A percentile compares a stretch with the other conserved stretches of the same genome.
These are phyloP conservation scores for Gnomoniopsis sp. DNA, from an alignment of 2,329 filamentous ascomycete genomes.

Conservation along the genomic window DNA sequence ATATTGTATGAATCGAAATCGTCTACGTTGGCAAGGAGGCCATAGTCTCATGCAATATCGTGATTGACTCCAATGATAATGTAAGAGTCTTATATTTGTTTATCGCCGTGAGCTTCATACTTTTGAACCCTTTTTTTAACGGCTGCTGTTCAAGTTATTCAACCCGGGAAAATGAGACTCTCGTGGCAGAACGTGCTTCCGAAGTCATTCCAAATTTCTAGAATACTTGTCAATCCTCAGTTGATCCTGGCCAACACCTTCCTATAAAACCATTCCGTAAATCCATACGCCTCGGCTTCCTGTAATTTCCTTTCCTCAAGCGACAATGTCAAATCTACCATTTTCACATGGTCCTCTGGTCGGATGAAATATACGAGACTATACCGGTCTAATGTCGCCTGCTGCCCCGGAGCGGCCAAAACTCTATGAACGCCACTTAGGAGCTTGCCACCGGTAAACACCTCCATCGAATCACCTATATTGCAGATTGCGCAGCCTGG, in stretches of 20 bases:
- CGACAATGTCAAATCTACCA: not conserved
- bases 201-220: not conserved
- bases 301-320: not conserved
- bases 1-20: not conserved
- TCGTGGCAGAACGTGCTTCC: too few species aligned
- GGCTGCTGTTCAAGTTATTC: too few species aligned
- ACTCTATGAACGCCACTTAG: not conserved
- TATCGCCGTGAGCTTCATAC: too few species aligned
- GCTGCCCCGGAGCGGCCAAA: not conserved
- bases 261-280: not conserved
- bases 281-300: not conserved
- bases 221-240: not conserved
- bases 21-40: too few species aligned
- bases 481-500: not conserved
- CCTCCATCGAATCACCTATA: not conserved
- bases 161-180: too few species aligned
- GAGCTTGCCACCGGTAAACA: not conserved
- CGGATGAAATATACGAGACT: not conserved
- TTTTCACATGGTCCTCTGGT: not conserved
- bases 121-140: too few species aligned
- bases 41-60: too few species aligned
- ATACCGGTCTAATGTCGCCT: not conserved
- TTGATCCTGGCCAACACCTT: not conserved
- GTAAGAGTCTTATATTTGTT: too few species aligned
- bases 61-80: too few species aligned